Conservation (phyloP, 371 early-diverging fungal genomes). For the Saksenaea vasiformis region DNA sequence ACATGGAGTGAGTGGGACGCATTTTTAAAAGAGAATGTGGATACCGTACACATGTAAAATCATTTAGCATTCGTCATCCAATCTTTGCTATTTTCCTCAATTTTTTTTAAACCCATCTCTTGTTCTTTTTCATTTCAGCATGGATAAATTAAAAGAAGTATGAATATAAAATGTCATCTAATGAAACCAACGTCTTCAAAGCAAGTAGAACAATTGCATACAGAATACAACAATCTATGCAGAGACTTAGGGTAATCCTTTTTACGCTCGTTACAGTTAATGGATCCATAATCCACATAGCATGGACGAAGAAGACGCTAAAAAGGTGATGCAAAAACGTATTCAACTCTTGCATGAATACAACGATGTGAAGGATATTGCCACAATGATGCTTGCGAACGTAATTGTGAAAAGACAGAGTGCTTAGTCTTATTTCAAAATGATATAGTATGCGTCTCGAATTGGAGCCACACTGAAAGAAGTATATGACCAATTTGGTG, state of each 20-base stretch:
- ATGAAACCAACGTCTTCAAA: too few relatives aligned
- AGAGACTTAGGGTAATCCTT: not conserved
- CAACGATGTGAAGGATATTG: slow-evolving; percentile 20
- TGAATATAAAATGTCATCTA: too few relatives aligned
- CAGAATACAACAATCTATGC: not conserved
- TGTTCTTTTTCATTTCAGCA: not conserved
- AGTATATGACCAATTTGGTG: not conserved
- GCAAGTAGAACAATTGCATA: not conserved
- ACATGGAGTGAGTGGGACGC: slow-evolving; percentile 44
- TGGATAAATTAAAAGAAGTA: not conserved
- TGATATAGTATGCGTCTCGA: not conserved
- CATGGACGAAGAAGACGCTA: slow-evolving; percentile 15
- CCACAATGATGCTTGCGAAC: slow-evolving; percentile 10
- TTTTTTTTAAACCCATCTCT: not conserved
- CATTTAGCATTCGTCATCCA: not conserved
- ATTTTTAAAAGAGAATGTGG: slow-evolving; percentile 17
- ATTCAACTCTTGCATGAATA: slow-evolving; percentile 23
- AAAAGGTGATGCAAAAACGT: slow-evolving; percentile 3
- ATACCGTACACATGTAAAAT: not conserved
- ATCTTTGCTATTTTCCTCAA: not conserved
- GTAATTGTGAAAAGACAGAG: slow-evolving; percentile 3
- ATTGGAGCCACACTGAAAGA: not conserved
- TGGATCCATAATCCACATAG: not conserved
- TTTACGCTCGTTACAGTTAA: not conserved
- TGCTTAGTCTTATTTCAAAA: not conserved